Evolutionary conservation across 2,329 filamentous ascomycete species (phyloP), one percentile per base, ranked within the genome.

Genomic region (Cercospora janseana): DNA sequence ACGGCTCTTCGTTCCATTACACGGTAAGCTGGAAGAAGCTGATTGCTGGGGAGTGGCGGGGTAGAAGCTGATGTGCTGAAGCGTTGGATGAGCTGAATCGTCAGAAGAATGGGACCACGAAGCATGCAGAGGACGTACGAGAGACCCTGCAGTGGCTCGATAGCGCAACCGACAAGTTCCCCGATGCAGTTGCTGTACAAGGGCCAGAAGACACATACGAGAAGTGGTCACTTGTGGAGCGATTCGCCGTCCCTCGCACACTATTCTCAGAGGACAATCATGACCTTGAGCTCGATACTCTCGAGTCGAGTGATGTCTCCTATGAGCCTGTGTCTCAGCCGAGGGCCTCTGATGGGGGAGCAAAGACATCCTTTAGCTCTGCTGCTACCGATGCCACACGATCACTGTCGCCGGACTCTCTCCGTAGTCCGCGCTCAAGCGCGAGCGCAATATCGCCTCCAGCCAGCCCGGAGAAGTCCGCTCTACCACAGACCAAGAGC

Each of bases 101-200:
- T 54, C 66, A 75, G 40, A 74, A 71, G 60, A 66, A 65, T 27
- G 69, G 66, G 48, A 68, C 59, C 46, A 71, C 70, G 45, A 70
- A 70, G 45, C 65, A 72, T 59, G 69, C 70, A 41, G 63, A 69
- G 47, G 74, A 76, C 52, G 72, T 74, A 44, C 69, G 69, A 54
- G 74, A 77, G 55, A 74, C 74, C 34, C 66, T 77, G 38, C 68
- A 71, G 55, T 78, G 75, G 75, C 69, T 78, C 40, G 75, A 78
- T 58, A 71, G 76, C 26, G 71, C 74, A 48, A 78, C 75, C n/a
- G 73, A 71, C 27, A 66, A 68, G 37, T 58, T 61, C 31, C 69
- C 73, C 29, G 60, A 70, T 35, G 64, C 67, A 47, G 72, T 77
- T 45, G 68, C 72, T 41, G 65, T 78, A 41, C 73, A 78, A 57